Evolutionary conservation across 495 filamentous ascomycete genomes (phyloP).

Genomic region (Neurospora sp.): DNA sequence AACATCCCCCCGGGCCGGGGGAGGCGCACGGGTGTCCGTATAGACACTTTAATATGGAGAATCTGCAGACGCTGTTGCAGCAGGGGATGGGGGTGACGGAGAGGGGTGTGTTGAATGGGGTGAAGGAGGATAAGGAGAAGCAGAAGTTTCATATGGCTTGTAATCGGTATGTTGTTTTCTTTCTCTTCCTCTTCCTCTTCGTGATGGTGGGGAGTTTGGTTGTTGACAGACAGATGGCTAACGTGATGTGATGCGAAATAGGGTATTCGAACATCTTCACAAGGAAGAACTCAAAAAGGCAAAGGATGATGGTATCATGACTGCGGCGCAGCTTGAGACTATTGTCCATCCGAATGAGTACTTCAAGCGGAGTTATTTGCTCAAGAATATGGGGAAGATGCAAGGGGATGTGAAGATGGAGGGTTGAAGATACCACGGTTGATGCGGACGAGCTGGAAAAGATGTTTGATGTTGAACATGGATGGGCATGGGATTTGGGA

Average conservation of each 20-base stretch:
- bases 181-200: too few species aligned
- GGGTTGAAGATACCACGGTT: constrained; percentile 9
- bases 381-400: constrained; percentile 57
- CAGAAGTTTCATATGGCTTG: constrained; percentile 92
- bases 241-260: constrained; percentile 5
- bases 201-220: too few species aligned
- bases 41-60: constrained; percentile 80
- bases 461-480: background rate
- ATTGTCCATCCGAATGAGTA: constrained; percentile 98
- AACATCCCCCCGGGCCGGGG: constrained; percentile 70
- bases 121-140: constrained; percentile 80
- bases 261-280: constrained; percentile 82
- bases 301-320: constrained; percentile 72
- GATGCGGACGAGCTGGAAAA: background rate
- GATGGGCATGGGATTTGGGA: background rate
- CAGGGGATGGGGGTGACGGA: constrained; percentile 68
- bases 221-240: too few species aligned
- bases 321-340: constrained; percentile 73
- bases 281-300: constrained; percentile 80
- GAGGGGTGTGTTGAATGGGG: constrained; percentile 61
- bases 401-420: constrained; percentile 42
- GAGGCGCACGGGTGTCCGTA: constrained; percentile 94
- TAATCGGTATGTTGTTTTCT: constrained; percentile 63
- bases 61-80: constrained; percentile 57
- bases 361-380: constrained; percentile 82